Evolutionary conservation across 352 stramenopile species (phyloP), one percentile per base, ranked within the genome.

Genomic region (Saprolegnia parasitica): DNA sequence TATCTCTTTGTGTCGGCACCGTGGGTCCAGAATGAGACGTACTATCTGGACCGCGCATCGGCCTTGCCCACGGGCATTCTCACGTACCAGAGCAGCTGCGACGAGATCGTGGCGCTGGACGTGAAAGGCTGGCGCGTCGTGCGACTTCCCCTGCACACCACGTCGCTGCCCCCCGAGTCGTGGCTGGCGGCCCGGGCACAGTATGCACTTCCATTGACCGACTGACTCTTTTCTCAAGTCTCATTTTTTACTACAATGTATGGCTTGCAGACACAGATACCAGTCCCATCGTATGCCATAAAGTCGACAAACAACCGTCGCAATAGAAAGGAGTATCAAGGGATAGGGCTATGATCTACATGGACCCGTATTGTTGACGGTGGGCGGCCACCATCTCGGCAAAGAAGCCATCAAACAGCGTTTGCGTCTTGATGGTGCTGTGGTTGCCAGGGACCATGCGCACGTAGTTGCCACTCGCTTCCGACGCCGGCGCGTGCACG

Each of bases 371-470:
- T 55, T 55, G 2, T 5, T 23, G 24, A 5, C n/a, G 24, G 5
- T 55, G 47, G n/a, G n/a, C 24, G n/a, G 47, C 47, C 20, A 81
- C 81, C 64, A 92, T 89, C 65, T 92, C 82, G 35, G 72, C 68
- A 73, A 88, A 88, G 58, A 90, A 77, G 39, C 78, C 70, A 45
- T 77, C 42, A 72, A 89, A 92, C 63, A 90, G 83, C n/a, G 67
- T 70, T 13, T 81, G 80, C 39, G 78, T 90, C 47, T 82, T 81
- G 66, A 93, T 90, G 42, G 58, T 81, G 16, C 76, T 87, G 73
- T 93, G 84, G 66, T 93, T 82, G 57, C 84, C 84, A 35, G 84
- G 74, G 32, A 93, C 72, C 67, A 93, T 78, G 40, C 76, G 74
- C 21, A 93, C 83, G 60, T 93, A 93, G 56, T 76, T 93, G 0